Base-by-base conservation (phyloP, 768 basidiomycete species). In the Leccinum barrowsii region DNA sequence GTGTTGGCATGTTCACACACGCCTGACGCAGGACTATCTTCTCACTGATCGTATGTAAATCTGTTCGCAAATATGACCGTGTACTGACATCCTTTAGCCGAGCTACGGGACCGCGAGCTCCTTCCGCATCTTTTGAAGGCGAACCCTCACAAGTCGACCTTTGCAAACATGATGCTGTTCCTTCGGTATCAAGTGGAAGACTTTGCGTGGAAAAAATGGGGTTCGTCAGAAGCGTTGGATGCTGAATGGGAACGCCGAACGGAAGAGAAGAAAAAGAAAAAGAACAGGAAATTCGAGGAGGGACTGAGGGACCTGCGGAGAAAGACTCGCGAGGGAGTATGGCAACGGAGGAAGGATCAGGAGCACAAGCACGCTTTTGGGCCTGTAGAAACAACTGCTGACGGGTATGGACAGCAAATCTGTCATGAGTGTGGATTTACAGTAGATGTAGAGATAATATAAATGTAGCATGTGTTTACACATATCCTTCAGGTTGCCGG, bases 131-230 rank as follows among this genome's bases (percentile, higher is more conserved):
- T 96, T 24, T 80, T 98, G 57, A 93, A 95, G 68, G 90, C 92
- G 19, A 98, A 98, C 71, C 95, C 93, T 4, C 94, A 97, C 76
- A 89, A 91, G 63, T 90, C 94, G 11, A 95, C 92, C 0, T 98
- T 91, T 69, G 90, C 91, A 35, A 99, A 98, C 78, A 98, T 98
- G 97, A 98, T 98, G 97, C 81, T 99, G 21, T 98, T 90, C 75
- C 79, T 98, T 5, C 86, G 97, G 34, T 89, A 78, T 67, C 96
- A 98, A 72, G 92, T 97, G 2, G 97, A 99, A 72, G 91, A 87
- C 48, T 98, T 95, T 73, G 96, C 97, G 5, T 97, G 89, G 89
- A 87, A 91, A 70, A 99, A 99, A 74, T 99, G 97, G 97, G 95
- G 94, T 0, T 91, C 93, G 1, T 82, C 92, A 8, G 94, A 97